Conservation (phyloP, 2,329 filamentous ascomycete genomes). For the Talaromyces sp. region DNA sequence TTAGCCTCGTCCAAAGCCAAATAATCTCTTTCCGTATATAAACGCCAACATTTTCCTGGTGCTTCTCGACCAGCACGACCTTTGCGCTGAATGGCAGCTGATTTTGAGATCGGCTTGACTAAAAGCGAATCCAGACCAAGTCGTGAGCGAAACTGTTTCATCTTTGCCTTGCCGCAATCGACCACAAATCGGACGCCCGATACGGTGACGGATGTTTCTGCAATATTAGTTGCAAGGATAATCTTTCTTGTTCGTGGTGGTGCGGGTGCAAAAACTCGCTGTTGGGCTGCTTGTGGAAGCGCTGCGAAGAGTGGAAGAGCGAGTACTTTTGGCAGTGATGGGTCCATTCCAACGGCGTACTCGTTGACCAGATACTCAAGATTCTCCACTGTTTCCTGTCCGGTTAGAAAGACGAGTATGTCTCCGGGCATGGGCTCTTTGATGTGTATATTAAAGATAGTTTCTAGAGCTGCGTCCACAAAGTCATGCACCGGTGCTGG, state of each 20-base stretch:
- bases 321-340: conserved; percentile 65
- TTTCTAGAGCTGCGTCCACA: conserved; percentile 74
- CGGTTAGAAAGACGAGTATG: conserved; percentile 85
- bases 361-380: conserved; percentile 78
- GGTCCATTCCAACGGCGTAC: conserved; percentile 67
- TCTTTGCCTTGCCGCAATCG: conserved; percentile 89
- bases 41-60: conserved; percentile 79
- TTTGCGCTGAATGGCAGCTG: conserved; percentile 84
- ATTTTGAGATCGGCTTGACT: conserved; percentile 86
- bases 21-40: conserved; percentile 82
- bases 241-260: conserved; percentile 77
- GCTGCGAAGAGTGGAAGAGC: conserved; percentile 86
- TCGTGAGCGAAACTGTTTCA: conserved; percentile 82
- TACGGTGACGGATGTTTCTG: conserved; percentile 96
- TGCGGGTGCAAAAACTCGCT: conserved; percentile 76
- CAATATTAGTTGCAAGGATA: conserved; percentile 92
- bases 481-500: conserved; percentile 73
- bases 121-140: conserved; percentile 88
- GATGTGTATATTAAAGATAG: conserved; percentile 80
- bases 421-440: conserved; percentile 91
- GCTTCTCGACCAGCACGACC: conserved; percentile 92
- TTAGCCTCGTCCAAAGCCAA: conserved; percentile 67
- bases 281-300: conserved; percentile 79
- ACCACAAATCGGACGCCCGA: conserved; percentile 88
- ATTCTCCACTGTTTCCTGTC: conserved; percentile 86